These are phyloP conservation scores for Onygenales sp. DNA, from an alignment of 2,329 filamentous ascomycete genomes.

Conservation along the genomic window DNA sequence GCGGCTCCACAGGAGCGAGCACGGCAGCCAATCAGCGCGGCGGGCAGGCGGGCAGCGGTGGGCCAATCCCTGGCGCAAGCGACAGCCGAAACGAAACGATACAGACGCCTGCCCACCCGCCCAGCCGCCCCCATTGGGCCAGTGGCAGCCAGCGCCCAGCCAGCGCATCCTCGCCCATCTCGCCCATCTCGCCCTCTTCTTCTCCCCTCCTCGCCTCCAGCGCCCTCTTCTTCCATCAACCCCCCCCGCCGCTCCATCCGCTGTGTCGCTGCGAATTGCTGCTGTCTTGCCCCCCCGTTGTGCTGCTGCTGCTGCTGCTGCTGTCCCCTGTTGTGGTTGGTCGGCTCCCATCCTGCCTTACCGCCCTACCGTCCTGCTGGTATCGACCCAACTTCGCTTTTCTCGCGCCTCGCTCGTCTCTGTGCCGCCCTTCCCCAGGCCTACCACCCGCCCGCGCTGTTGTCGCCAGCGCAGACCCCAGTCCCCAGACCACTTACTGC, in stretches of 20 bases:
- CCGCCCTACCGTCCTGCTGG: neutral
- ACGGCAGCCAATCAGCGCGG: neutral
- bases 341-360: neutral
- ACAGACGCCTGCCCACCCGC: conserved; percentile 9
- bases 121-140: conserved; percentile 10
- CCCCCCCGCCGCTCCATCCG: neutral
- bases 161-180: neutral
- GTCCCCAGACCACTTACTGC: neutral
- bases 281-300: conserved; percentile 2
- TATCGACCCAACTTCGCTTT: conserved; percentile 9
- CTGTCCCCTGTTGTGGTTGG: neutral
- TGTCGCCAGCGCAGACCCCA: neutral
- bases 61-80: conserved; percentile 8
- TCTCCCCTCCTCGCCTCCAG: neutral
- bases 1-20: neutral
- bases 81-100: conserved; percentile 14
- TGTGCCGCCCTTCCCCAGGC: conserved; percentile 2
- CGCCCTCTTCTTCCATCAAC: neutral
- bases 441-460: neutral
- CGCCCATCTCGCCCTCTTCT: neutral
- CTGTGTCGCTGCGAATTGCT: neutral
- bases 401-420: conserved; percentile 9
- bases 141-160: neutral
- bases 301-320: neutral
- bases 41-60: neutral